Conservation (phyloP, 1,284 basidiomycete species). For the Irpex sp. region DNA sequence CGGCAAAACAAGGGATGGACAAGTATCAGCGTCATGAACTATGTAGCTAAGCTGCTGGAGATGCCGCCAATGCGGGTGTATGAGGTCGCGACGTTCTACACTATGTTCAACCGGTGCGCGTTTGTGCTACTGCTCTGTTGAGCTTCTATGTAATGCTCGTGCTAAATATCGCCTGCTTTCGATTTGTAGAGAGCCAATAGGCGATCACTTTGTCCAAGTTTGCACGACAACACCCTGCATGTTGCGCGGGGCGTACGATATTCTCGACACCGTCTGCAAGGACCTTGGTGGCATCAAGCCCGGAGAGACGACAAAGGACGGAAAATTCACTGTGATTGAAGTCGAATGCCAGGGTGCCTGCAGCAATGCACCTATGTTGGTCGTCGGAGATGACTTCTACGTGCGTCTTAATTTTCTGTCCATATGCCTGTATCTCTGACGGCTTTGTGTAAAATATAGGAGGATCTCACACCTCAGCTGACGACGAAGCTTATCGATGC, state of each 20-base stretch:
- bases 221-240: conserved; percentile 99
- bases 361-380: conserved; percentile 99
- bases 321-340: conserved; percentile 96
- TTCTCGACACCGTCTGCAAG: conserved; percentile 81
- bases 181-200: conserved; percentile 81
- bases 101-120: conserved; percentile 93
- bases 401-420: conserved; percentile 40
- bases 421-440: conserved; percentile 8
- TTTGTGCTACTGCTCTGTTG: neutral
- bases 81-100: conserved; percentile 99
- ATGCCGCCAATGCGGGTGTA: conserved; percentile 99
- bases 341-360: conserved; percentile 99
- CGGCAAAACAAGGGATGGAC: conserved; percentile 99
- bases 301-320: conserved; percentile 91
- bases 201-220: conserved; percentile 93
- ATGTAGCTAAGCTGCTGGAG: conserved; percentile 87
- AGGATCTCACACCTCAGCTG: conserved; percentile 93
- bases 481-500: conserved; percentile 88
- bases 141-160: neutral
- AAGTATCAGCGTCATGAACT: conserved; percentile 99
- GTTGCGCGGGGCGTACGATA: conserved; percentile 89
- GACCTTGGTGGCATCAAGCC: conserved; percentile 85
- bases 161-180: neutral
- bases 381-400: conserved; percentile 95
- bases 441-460: conserved; percentile 43